Base-by-base conservation (phyloP, 352 stramenopile species). In the Blastocystis sp. region DNA sequence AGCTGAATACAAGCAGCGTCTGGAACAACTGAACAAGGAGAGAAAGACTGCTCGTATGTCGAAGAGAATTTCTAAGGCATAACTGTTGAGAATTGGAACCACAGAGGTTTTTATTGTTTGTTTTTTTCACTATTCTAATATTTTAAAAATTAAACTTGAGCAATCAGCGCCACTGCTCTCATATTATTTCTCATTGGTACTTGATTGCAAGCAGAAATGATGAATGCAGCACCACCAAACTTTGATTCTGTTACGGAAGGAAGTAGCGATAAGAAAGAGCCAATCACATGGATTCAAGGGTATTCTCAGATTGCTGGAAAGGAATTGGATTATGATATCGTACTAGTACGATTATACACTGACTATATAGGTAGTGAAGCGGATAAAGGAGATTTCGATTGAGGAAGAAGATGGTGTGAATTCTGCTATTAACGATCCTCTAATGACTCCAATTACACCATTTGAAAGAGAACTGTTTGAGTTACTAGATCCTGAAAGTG, bases 381-480 rank as follows among this genome's bases (percentile, higher is more conserved):
- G 54, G 33, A 84, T 84, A 33, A 57, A 57, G 11, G 51, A 68
- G 44, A 84, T 84, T 57, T 84, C 73, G 17, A 66, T 84, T 17
- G 73, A 84, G 73, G 73, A 84, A 44, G 73, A 84, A 15, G 54
- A 62, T 7, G 22, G 33, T 24, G 68, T 84, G 73, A 84, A 84
- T 48, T 66, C 51, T 2, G 54, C 56, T 17, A 84, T 84, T 13
- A 66, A 60, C 19, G 73, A 84, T 44, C 17, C 51, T 51, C 48
- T 84, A 13, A 84, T 84, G 73, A 68, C 53, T 11, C 73, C 42
- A 2, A 68, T 84, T 57, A 84, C 73, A 53, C 51, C 73, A 15
- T 84, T 84, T 42, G 73, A 84, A 42, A 27, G 73, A 37, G 33
- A 64, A 13, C 48, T 84, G 4, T 84, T 84, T 48, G 73, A 84